phyloP scores from a whole-genome alignment of 495 filamentous ascomycete species.

The Astrocystis sublimbata region DNA sequence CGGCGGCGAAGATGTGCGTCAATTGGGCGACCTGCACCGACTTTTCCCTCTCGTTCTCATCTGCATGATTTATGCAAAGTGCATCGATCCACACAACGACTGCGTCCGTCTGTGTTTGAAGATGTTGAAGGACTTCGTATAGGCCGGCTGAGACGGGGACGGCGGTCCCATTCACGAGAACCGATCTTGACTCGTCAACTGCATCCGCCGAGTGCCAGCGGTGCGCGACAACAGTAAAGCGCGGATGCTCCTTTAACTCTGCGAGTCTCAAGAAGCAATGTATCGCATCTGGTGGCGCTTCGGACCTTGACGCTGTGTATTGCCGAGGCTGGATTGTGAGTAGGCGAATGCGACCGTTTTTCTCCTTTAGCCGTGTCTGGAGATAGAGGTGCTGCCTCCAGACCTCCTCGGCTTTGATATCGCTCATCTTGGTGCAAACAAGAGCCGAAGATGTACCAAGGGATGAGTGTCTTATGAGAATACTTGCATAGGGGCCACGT shows the following conservation, averaged over 20 bases:
- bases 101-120: slow-evolving; percentile 3
- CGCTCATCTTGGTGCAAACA: slow-evolving; percentile 3
- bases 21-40: slow-evolving; percentile 30
- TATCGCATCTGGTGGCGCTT: slow-evolving; percentile 1
- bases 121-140: slow-evolving; percentile 12
- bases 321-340: slow-evolving; percentile 20
- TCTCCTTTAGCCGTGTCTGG: slow-evolving; percentile 18
- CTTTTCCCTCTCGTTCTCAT: slow-evolving; percentile 36
- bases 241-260: slow-evolving; percentile 12
- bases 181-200: slow-evolving; percentile 8
- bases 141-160: slow-evolving; percentile 17
- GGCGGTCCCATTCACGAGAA: slow-evolving; percentile 18
- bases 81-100: slow-evolving; percentile 37
- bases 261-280: slow-evolving; percentile 20
- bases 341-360: slow-evolving; percentile 18
- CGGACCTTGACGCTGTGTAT: slow-evolving; percentile 12
- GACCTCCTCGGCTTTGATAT: not conserved
- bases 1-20: slow-evolving; percentile 11
- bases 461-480: not conserved
- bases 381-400: slow-evolving; percentile 21
- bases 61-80: slow-evolving; percentile 40
- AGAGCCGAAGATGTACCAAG: not conserved
- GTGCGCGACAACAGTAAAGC: slow-evolving; percentile 19
- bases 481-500: not conserved
- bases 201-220: slow-evolving; percentile 17